A percentile compares a stretch with the other conserved stretches of the same genome.
Conservation (phyloP, 176 grass and related monocot species). For the Aegilops longissima region DNA sequence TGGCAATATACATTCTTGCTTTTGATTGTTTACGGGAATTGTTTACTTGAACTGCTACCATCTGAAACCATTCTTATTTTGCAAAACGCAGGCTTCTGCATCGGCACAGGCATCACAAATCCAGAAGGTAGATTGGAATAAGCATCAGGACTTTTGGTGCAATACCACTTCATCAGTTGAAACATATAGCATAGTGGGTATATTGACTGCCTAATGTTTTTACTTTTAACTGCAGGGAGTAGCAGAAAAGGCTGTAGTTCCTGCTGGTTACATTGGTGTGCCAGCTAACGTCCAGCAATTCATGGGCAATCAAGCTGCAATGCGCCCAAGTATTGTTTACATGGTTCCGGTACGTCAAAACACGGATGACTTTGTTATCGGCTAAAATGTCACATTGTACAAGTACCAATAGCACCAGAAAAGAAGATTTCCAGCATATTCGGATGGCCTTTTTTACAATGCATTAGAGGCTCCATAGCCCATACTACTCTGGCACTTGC, state of each 20-base stretch:
- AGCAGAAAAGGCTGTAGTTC: slow-evolving; percentile 45
- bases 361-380: slow-evolving; percentile 18
- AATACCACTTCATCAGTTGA: slow-evolving; percentile 26
- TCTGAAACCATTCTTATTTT: slow-evolving; percentile 35
- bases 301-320: slow-evolving; percentile 58
- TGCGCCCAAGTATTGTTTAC: slow-evolving; percentile 85
- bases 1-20: background rate
- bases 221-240: slow-evolving; percentile 51
- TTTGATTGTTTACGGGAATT: slow-evolving; percentile 4
- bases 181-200: slow-evolving; percentile 4
- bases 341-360: slow-evolving; percentile 87
- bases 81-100: slow-evolving; percentile 45
- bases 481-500: background rate
- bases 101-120: slow-evolving; percentile 42
- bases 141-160: slow-evolving; percentile 28
- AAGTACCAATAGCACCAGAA: slow-evolving; percentile 10
- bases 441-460: slow-evolving; percentile 6
- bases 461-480: slow-evolving; percentile 11
- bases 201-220: slow-evolving; percentile 25
- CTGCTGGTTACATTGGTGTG: slow-evolving; percentile 54
- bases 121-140: slow-evolving; percentile 49
- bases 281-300: slow-evolving; percentile 71
- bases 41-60: slow-evolving; percentile 19
- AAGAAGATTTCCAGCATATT: slow-evolving; percentile 25
- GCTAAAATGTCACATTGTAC: background rate